Percentiles rank a stretch among this genome's conserved stretches.
These are phyloP conservation scores for Ophiostoma perfectum DNA, from an alignment of 2,329 filamentous ascomycete genomes.

Conservation along the genomic window DNA sequence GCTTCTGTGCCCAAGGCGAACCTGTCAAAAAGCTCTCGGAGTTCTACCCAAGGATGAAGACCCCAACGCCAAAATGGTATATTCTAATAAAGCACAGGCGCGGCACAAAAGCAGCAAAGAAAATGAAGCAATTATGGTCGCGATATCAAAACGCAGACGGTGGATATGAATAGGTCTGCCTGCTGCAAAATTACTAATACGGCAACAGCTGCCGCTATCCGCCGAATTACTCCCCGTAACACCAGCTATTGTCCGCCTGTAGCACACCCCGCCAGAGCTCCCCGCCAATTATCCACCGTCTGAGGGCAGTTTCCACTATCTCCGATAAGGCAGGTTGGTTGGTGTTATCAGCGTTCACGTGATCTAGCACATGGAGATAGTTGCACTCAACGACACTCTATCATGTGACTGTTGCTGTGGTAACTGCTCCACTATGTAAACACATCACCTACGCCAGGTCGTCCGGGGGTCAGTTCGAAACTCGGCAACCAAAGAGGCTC, in stretches of 20 bases:
- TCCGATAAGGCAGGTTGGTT: neutral
- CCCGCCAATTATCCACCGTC: neutral
- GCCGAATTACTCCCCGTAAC: neutral
- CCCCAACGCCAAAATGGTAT: neutral
- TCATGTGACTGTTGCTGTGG: constrained; percentile 21
- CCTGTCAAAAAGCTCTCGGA: neutral
- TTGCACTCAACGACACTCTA: neutral
- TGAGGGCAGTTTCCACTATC: neutral
- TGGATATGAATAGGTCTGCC: too few species aligned
- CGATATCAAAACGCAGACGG: neutral
- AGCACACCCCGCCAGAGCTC: constrained; percentile 1
- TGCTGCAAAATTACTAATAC: neutral
- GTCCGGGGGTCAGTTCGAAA: constrained; percentile 12
- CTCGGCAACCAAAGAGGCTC: constrained; percentile 20
- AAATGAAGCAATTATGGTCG: neutral
- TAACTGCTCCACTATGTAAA: constrained; percentile 22
- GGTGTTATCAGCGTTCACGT: neutral
- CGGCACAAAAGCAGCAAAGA: neutral
- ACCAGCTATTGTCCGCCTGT: neutral
- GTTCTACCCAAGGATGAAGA: neutral
- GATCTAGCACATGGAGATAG: neutral
- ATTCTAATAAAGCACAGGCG: neutral
- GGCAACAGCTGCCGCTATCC: neutral
- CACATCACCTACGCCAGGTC: constrained; percentile 18
- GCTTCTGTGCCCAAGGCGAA: neutral